A percentile compares a stretch with the other conserved stretches of the same genome.
These are phyloP conservation scores for Kwoniella heveanensis DNA, from an alignment of 768 basidiomycete genomes.

Conservation along the genomic window DNA sequence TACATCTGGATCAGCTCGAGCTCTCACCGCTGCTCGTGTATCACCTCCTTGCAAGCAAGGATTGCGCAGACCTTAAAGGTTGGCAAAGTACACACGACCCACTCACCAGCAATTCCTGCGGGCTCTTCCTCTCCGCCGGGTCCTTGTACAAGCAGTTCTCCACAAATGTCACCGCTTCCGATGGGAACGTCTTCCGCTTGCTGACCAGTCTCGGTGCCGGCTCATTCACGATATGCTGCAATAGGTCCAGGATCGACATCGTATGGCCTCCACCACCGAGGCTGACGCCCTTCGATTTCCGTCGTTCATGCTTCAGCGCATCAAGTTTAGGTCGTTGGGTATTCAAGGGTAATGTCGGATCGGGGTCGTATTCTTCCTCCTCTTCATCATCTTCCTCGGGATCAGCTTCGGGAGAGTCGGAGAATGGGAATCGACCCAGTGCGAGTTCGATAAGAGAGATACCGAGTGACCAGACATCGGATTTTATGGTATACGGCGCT, in stretches of 20 bases:
- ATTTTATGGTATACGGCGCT: constrained; percentile 96
- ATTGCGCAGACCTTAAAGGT: too few species aligned
- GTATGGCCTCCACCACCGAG: constrained; percentile 94
- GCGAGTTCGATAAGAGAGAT: constrained; percentile 96
- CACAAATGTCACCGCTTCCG: constrained; percentile 78
- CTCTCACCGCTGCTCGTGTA: too few species aligned
- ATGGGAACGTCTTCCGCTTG: constrained; percentile 68
- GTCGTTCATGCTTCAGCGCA: constrained; percentile 67
- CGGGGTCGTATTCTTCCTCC: constrained; percentile 36
- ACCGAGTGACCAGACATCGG: constrained; percentile 98
- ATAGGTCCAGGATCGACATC: constrained; percentile 93
- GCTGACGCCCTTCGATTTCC: constrained; percentile 76
- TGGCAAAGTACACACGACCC: background rate
- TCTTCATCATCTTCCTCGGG: constrained; percentile 27
- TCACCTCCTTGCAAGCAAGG: too few species aligned
- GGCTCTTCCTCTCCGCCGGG: constrained; percentile 76
- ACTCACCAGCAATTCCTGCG: constrained; percentile 71
- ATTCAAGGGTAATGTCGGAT: constrained; percentile 44
- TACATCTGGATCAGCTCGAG: background rate
- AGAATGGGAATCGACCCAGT: constrained; percentile 92
- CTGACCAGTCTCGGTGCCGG: constrained; percentile 80
- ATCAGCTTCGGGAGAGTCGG: constrained; percentile 21
- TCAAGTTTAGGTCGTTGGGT: constrained; percentile 53
- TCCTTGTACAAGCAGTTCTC: constrained; percentile 90
- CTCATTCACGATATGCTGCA: constrained; percentile 98